Evolutionary conservation across 495 filamentous ascomycete species (phyloP).

Genomic region (Neurospora sp.): DNA sequence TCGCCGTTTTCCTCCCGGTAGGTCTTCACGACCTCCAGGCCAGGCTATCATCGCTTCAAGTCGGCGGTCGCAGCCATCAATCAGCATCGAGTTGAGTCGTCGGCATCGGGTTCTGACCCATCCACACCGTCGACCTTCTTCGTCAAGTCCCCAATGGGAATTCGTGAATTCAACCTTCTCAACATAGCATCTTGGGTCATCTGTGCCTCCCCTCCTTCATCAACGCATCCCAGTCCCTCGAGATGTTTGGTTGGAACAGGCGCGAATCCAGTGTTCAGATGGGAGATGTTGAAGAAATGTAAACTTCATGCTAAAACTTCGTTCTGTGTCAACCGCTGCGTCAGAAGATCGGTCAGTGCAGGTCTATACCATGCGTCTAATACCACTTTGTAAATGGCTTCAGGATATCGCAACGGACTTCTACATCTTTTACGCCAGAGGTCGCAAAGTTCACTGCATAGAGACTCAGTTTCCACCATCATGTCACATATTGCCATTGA

Average conservation of each 20-base stretch:
- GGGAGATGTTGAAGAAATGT: neutral
- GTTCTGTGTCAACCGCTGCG: neutral
- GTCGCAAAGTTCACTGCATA: neutral
- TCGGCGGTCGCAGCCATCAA: neutral
- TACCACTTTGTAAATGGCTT: neutral
- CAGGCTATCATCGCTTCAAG: too few relatives aligned
- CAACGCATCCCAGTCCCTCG: neutral
- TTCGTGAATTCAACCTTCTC: too few relatives aligned
- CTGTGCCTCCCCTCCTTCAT: neutral
- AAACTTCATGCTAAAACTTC: neutral
- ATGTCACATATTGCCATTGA: neutral
- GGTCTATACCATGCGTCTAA: neutral
- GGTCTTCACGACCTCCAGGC: too few relatives aligned
- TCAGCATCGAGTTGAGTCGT: neutral
- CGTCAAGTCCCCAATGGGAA: neutral
- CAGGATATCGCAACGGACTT: neutral
- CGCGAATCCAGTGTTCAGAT: neutral
- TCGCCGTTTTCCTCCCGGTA: too few relatives aligned
- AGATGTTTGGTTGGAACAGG: neutral
- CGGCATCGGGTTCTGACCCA: neutral
- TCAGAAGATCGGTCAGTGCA: neutral
- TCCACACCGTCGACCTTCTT: neutral
- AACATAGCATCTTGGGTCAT: neutral
- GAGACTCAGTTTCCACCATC: neutral
- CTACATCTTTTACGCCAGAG: neutral